Evolutionary conservation across 2,329 filamentous ascomycete genomes (phyloP).

Genomic region (Pleoardoris graminearum): DNA sequence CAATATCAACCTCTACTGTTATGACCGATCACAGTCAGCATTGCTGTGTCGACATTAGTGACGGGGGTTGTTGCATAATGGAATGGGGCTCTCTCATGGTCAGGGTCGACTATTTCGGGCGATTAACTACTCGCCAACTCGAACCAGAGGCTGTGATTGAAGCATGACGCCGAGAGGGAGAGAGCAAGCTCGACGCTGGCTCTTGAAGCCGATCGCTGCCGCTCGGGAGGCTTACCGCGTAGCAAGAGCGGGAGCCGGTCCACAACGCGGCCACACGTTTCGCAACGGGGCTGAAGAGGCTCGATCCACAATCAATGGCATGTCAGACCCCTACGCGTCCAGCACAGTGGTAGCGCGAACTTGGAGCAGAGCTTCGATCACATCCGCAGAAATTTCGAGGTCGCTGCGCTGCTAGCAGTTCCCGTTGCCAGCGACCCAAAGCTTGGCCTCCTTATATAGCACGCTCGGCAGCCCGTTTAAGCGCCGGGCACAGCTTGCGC

Average conservation of each 20-base stretch:
- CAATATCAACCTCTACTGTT: no score
- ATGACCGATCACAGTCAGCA: slow-evolving; percentile 12
- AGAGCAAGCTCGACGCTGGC: neutral
- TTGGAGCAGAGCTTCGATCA: neutral
- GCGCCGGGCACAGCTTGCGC: slow-evolving; percentile 30
- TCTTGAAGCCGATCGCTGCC: slow-evolving; percentile 6
- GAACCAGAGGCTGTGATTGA: neutral
- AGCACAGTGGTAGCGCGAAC: neutral
- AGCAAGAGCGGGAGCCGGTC: slow-evolving; percentile 10
- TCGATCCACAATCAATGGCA: neutral
- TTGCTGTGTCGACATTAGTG: slow-evolving; percentile 1
- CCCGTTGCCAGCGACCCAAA: slow-evolving; percentile 11
- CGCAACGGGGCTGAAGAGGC: slow-evolving; percentile 15
- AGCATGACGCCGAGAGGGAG: neutral
- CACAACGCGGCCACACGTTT: slow-evolving; percentile 1
- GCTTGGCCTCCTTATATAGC: slow-evolving; percentile 37
- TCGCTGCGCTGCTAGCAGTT: neutral
- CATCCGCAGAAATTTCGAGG: neutral
- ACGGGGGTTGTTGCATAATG: slow-evolving; percentile 7
- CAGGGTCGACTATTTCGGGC: slow-evolving; percentile 7
- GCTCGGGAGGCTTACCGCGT: slow-evolving; percentile 7
- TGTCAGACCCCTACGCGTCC: slow-evolving; percentile 1
- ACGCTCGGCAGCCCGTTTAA: slow-evolving; percentile 28
- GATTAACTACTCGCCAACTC: slow-evolving; percentile 12
- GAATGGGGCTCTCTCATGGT: slow-evolving; percentile 11